Conservation (phyloP, 306 rosid genomes). For the Vachellia pachyceras region DNA sequence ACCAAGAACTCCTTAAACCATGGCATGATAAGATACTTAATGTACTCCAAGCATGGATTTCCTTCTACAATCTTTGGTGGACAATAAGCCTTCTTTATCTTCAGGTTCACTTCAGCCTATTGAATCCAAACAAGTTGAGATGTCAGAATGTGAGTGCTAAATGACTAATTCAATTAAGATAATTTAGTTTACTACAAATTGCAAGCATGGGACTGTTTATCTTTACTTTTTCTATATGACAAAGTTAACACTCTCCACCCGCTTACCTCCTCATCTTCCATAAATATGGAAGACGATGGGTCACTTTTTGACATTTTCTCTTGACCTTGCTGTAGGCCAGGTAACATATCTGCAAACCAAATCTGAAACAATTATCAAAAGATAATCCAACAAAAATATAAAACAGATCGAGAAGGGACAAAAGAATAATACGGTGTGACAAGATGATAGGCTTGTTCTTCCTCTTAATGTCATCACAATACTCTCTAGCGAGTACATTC, state of each 20-base stretch:
- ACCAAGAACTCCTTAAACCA: constrained; percentile 86
- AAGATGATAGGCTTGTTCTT: constrained; percentile 89
- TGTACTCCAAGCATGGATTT: constrained; percentile 89
- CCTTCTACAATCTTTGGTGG: constrained; percentile 55
- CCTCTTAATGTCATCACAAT: constrained; percentile 69
- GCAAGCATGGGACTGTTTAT: constrained; percentile 16
- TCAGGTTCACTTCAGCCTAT: constrained; percentile 86
- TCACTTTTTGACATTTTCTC: constrained; percentile 97
- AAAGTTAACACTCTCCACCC: constrained; percentile 28
- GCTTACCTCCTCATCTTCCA: constrained; percentile 97
- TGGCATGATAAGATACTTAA: constrained; percentile 72
- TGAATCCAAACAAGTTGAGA: constrained; percentile 26
- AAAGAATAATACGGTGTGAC: constrained; percentile 75
- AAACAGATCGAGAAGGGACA: neutral
- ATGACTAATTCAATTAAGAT: neutral
- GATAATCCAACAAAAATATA: constrained; percentile 25
- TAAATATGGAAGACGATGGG: constrained; percentile 28
- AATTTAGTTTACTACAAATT: neutral
- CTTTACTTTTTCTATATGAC: neutral
- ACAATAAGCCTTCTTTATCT: constrained; percentile 57
- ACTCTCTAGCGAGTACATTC: neutral
- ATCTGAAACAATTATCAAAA: constrained; percentile 39
- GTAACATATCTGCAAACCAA: constrained; percentile 80
- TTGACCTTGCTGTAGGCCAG: constrained; percentile 87
- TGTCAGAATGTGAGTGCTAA: neutral